Evolutionary conservation across 225 moss, liverwort and hornwort species (phyloP).

Genomic region (Pseudisothecium myosuroides): DNA sequence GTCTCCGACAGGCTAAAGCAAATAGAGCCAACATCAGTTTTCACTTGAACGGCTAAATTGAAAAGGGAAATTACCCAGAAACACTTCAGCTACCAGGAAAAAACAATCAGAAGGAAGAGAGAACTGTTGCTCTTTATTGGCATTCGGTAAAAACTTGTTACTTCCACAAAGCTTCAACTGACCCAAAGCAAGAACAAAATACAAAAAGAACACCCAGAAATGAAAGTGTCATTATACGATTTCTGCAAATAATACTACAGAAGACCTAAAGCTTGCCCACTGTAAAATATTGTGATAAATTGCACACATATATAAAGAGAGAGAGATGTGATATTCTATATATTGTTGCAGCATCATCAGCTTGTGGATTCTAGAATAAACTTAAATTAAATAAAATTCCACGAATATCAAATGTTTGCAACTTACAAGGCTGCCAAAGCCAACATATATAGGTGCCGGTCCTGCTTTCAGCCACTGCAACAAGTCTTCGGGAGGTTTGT

Average conservation of each 20-base stretch:
- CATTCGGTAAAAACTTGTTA: background rate
- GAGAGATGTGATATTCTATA: background rate
- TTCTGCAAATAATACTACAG: background rate
- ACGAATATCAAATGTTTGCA: background rate
- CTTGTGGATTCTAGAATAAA: background rate
- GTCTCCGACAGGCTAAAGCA: conserved; percentile 73
- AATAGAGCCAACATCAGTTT: background rate
- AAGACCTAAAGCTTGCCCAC: background rate
- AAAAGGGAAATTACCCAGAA: background rate
- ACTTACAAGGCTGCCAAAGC: conserved; percentile 96
- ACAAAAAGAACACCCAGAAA: background rate
- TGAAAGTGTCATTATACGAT: background rate
- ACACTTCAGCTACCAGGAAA: background rate
- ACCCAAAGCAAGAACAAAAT: background rate
- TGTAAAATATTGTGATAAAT: background rate
- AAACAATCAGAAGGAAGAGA: background rate
- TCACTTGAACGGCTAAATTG: background rate
- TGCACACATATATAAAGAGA: background rate
- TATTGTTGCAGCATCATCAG: background rate
- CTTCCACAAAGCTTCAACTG: background rate
- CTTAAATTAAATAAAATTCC: background rate
- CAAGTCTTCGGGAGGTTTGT: conserved; percentile 76
- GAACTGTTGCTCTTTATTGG: background rate
- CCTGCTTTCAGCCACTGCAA: conserved; percentile 72
- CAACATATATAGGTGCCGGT: conserved; percentile 74